Percentiles rank a stretch among this genome's conserved stretches.
These are phyloP conservation scores for Ostreobium quekettii DNA, from an alignment of 139 green algal species.

Conservation along the genomic window DNA sequence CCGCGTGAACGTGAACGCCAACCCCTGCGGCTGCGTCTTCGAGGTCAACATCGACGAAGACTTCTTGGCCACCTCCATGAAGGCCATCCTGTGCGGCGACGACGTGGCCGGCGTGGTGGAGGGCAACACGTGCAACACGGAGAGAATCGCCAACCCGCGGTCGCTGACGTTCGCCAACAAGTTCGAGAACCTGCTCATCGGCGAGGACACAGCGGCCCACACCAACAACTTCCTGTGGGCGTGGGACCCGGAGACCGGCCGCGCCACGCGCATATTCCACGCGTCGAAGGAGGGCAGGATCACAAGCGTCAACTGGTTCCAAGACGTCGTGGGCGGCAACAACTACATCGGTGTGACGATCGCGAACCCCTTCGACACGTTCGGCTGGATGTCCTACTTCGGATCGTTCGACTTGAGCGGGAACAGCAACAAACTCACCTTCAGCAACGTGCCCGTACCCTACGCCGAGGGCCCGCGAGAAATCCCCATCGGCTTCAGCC, in stretches of 20 bases:
- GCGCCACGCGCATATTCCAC: conserved; percentile 13
- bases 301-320: conserved; percentile 12
- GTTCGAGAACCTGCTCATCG: conserved; percentile 27
- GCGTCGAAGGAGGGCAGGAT: conserved; percentile 3
- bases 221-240: conserved; percentile 18
- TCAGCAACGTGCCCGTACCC: conserved; percentile 12
- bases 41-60: conserved; percentile 14
- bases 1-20: not conserved
- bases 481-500: conserved; percentile 8
- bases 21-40: conserved; percentile 20
- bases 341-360: conserved; percentile 20
- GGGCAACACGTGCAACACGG: conserved; percentile 24
- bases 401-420: conserved; percentile 14
- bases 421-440: not conserved
- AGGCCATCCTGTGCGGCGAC: conserved; percentile 29
- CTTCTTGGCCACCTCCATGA: conserved; percentile 8
- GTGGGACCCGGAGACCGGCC: not conserved
- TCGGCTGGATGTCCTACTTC: conserved; percentile 21
- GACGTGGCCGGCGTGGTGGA: conserved; percentile 16
- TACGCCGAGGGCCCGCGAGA: conserved; percentile 11
- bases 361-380: conserved; percentile 8
- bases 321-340: conserved; percentile 21
- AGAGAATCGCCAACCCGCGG: conserved; percentile 28
- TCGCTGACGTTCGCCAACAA: conserved; percentile 25
- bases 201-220: conserved; percentile 29